Evolutionary conservation across 441 rosid genomes (phyloP), one percentile per base, ranked within the genome.

Genomic region (Erysimum cheiri): DNA sequence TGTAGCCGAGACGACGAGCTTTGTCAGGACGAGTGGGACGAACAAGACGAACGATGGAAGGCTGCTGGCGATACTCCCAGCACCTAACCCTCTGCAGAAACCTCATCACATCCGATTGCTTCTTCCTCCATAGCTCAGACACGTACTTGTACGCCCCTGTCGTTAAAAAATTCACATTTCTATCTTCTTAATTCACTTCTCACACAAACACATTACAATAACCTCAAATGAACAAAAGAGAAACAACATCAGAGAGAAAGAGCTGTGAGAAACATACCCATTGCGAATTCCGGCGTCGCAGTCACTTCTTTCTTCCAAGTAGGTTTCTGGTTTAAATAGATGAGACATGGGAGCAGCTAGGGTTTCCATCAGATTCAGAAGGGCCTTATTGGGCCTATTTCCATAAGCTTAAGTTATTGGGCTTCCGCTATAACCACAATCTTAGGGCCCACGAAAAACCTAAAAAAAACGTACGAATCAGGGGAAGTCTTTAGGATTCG

Each of bases 11-110:
- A 58, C 88, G 84, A 53, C 93, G 86, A 28, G 93, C 88, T 72
- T 83, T 85, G 60, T 88, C 88, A 0, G 93, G 93, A 76, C 90
- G 93, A 37, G 90, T 87, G 53, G 89, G 87, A 26, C 74, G 84
- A 29, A 84, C 85, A 29, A 85, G 76, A 17, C 90, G 86, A 29
- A 88, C 90, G 9, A 88, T 85, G 8, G 88, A 85, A 54, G 93
- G 86, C 52, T 81, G 93, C 41, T 88, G 93, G 32, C 90, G 84
- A 72, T 88, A 88, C 73, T 85, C 90, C 93, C 93, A 88, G 80
- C 93, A 88, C 81, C 93, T 87, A 46, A 85, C 86, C 81, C 93
- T 81, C 84, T 83, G 90, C 67, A 85, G 37, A 69, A 87, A 87
- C 78, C 93, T 83, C 93, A 88, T 85, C 60, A 84, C 88, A 75